Conservation (phyloP, 768 basidiomycete species). For the Chiua virens region DNA sequence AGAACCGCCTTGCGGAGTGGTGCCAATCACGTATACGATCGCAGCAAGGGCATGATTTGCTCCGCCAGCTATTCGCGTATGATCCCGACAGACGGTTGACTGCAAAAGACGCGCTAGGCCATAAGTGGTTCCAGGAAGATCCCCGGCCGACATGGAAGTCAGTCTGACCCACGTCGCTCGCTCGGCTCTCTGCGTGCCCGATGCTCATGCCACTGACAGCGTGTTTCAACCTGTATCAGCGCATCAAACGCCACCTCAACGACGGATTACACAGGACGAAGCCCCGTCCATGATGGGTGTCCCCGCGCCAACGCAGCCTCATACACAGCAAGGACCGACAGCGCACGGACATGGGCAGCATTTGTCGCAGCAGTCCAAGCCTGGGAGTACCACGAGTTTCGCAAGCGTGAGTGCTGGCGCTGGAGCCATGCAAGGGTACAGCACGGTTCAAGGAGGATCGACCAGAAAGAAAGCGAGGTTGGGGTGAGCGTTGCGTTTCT, state of each 20-base stretch:
- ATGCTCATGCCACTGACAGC: constrained; percentile 39
- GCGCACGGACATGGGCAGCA: constrained; percentile 46
- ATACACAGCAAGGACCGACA: constrained; percentile 44
- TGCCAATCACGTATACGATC: constrained; percentile 63
- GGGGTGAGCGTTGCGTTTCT: constrained; percentile 31
- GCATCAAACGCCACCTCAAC: constrained; percentile 76
- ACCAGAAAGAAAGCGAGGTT: constrained; percentile 63
- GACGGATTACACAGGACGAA: constrained; percentile 92
- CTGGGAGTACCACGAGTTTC: constrained; percentile 64
- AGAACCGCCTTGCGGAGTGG: constrained; percentile 71
- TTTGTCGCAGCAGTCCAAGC: constrained; percentile 42
- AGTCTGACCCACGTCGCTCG: constrained; percentile 28
- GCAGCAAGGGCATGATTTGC: constrained; percentile 72
- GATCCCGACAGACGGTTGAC: constrained; percentile 87
- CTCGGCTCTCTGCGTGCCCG: background rate
- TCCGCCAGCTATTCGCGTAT: constrained; percentile 84
- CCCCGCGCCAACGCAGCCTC: constrained; percentile 45
- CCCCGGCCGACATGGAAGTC: constrained; percentile 85
- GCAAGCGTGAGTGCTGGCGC: constrained; percentile 61
- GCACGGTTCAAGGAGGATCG: constrained; percentile 34
- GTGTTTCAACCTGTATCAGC: constrained; percentile 68
- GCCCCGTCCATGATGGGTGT: constrained; percentile 82
- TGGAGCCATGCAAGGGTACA: constrained; percentile 31
- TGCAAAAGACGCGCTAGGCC: constrained; percentile 75
- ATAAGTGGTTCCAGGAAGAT: constrained; percentile 93